A percentile compares a stretch with the other conserved stretches of the same genome.
Conservation (phyloP, 1,139 yeast genomes). For the Hanseniaspora sp. region DNA sequence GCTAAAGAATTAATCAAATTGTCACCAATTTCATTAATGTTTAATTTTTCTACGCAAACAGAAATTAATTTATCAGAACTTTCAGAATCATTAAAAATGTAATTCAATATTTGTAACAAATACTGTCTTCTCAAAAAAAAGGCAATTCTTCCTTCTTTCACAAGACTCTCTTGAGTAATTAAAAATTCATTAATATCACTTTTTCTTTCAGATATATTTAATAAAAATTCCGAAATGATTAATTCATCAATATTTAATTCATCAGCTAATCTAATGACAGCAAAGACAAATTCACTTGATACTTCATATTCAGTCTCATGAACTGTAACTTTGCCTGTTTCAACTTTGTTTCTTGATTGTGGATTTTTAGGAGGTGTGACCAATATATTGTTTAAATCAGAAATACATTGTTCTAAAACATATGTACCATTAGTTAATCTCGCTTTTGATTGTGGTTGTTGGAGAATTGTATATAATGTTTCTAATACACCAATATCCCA, state of each 20-base stretch:
- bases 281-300: constrained; percentile 43
- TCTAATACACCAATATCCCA: constrained; percentile 20
- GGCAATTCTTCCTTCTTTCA: constrained; percentile 61
- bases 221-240: constrained; percentile 46
- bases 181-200: constrained; percentile 34
- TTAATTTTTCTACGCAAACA: constrained; percentile 20
- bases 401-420: constrained; percentile 22
- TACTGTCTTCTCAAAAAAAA: constrained; percentile 61
- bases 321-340: constrained; percentile 35
- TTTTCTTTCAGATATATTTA: constrained; percentile 30
- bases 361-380: constrained; percentile 21
- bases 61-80: constrained; percentile 22
- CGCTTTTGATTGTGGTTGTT: constrained; percentile 2
- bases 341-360: constrained; percentile 49
- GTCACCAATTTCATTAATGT: constrained; percentile 24
- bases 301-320: constrained; percentile 40
- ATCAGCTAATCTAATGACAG: constrained; percentile 44
- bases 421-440: constrained; percentile 20
- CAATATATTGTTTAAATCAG: constrained; percentile 23
- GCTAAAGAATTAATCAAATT: constrained; percentile 45
- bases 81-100: constrained; percentile 33
- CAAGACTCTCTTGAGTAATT: constrained; percentile 29
- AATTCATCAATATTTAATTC: constrained; percentile 62
- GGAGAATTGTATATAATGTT: constrained; percentile 21
- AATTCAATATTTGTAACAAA: constrained; percentile 59